Base-by-base conservation (phyloP, 768 basidiomycete species). In the Coprinopsis marcescibilis region DNA sequence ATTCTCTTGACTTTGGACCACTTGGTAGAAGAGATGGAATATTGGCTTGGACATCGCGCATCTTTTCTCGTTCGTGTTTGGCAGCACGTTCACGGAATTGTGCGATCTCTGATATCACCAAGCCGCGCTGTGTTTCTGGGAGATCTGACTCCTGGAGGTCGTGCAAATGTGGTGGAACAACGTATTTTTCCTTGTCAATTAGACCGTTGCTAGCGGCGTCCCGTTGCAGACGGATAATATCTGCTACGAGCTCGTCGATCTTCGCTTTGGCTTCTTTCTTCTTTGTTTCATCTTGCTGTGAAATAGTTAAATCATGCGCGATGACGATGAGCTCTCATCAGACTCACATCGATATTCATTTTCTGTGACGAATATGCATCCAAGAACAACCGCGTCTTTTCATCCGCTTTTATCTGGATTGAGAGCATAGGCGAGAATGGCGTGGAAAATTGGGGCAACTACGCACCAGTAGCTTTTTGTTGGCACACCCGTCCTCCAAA, bases 91-190 rank as follows among this genome's bases (percentile, higher is more conserved):
- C 93, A 49, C 96, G 80, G 65, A 99, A 99, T 56, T 91, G 85
- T 0, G 93, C 92, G 51, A 99, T 99, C 61, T 97, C 93, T 24
- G 89, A 90, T 52, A 97, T 89, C 51, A 98, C 93, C 45, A 93
- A 83, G 4, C 88, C 91, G 27, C 95, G 85, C 52, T 78, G 81
- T 0, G 89, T 89, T 68, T 99, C 96, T 19, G 96, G 95, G 34
- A 99, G 78, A 60, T 99, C 96, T 43, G 92, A 89, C 68, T 96
- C 93, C 60, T 92, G 88, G 34, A 99, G 75, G 66, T 98, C 96
- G 65, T 91, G 90, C 15, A 98, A 76, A 67, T 99, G 96, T n/a
- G 90, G 89, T 20, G 92, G 92, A 34, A 96, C 90, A 52, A 89
- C 76, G 61, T 89, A 89, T 76, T 85, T 83, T 66, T 91, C 87